These are phyloP conservation scores for Dryas octopetala DNA, from an alignment of 306 rosid genomes.

Conservation along the genomic window DNA sequence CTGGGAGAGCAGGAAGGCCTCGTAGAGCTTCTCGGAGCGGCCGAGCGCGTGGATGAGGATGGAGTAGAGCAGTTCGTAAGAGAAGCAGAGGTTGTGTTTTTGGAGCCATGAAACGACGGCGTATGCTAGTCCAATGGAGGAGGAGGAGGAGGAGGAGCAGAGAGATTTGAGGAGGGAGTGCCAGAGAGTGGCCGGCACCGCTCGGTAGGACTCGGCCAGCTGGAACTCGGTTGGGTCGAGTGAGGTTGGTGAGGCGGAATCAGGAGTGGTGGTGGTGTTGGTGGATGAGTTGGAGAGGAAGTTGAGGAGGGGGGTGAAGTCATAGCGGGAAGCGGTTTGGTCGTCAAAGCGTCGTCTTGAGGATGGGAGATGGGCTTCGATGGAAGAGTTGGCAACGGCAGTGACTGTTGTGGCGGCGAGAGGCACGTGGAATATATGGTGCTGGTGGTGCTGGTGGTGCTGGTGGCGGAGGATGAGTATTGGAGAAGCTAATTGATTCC, in stretches of 20 bases:
- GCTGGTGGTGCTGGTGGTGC: slow-evolving; percentile 37
- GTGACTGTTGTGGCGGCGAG: slow-evolving; percentile 19
- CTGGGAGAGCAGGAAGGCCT: slow-evolving; percentile 84
- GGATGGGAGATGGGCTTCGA: slow-evolving; percentile 24
- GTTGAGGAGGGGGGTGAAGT: slow-evolving; percentile 71
- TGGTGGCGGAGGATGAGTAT: slow-evolving; percentile 45
- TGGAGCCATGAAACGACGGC: slow-evolving; percentile 85
- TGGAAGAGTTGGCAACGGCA: slow-evolving; percentile 23
- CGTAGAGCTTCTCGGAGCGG: slow-evolving; percentile 83
- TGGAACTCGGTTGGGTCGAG: slow-evolving; percentile 69
- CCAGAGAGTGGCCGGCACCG: slow-evolving; percentile 85
- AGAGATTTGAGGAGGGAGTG: slow-evolving; percentile 83
- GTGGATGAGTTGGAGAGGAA: slow-evolving; percentile 47
- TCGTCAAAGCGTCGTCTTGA: slow-evolving; percentile 41
- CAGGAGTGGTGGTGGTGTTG: neutral
- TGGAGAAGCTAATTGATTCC: slow-evolving; percentile 25
- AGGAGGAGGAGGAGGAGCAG: slow-evolving; percentile 50
- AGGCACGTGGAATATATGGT: slow-evolving; percentile 22
- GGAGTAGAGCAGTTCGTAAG: slow-evolving; percentile 84
- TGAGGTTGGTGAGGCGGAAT: slow-evolving; percentile 46
- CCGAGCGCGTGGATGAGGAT: slow-evolving; percentile 94
- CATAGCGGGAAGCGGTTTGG: slow-evolving; percentile 51
- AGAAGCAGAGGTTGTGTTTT: slow-evolving; percentile 86
- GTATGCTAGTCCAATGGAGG: slow-evolving; percentile 64
- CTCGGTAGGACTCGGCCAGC: slow-evolving; percentile 84